Conservation (phyloP, 2,329 filamentous ascomycete genomes). For the Colletotrichum cordylinicola region DNA sequence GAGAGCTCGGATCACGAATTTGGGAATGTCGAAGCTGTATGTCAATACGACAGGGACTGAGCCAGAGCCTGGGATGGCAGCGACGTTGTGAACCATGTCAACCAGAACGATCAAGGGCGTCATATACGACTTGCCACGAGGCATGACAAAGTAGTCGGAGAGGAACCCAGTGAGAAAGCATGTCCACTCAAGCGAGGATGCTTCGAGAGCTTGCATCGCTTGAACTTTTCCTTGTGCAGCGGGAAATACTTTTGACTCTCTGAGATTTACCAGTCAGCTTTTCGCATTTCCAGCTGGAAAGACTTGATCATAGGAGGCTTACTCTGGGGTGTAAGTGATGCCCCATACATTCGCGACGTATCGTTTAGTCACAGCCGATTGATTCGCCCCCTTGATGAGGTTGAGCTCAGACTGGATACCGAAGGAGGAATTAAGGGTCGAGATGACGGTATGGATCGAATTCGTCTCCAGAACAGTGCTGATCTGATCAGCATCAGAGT, state of each 20-base stretch:
- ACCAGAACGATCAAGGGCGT: conserved; percentile 20
- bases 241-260: background rate
- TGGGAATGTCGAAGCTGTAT: background rate
- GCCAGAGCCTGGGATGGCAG: background rate
- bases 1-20: conserved; percentile 42
- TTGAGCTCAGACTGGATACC: conserved; percentile 39
- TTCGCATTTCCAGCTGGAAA: conserved; percentile 3
- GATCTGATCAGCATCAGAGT: conserved; percentile 25
- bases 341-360: conserved; percentile 49
- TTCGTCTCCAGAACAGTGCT: conserved; percentile 33
- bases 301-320: background rate
- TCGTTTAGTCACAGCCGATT: conserved; percentile 38
- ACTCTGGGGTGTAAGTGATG: conserved; percentile 12
- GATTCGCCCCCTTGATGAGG: conserved; percentile 47
- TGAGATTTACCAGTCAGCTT: conserved; percentile 30
- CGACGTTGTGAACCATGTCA: background rate
- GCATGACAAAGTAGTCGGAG: conserved; percentile 30
- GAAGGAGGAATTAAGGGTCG: conserved; percentile 37
- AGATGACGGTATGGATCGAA: conserved; percentile 50
- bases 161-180: conserved; percentile 27
- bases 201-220: conserved; percentile 44
- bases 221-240: conserved; percentile 39
- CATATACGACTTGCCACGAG: conserved; percentile 29
- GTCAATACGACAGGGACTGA: background rate
- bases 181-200: conserved; percentile 41